Evolutionary conservation across 768 basidiomycete genomes (phyloP), one percentile per base, ranked within the genome.

Genomic region (Termitomyces heimii): DNA sequence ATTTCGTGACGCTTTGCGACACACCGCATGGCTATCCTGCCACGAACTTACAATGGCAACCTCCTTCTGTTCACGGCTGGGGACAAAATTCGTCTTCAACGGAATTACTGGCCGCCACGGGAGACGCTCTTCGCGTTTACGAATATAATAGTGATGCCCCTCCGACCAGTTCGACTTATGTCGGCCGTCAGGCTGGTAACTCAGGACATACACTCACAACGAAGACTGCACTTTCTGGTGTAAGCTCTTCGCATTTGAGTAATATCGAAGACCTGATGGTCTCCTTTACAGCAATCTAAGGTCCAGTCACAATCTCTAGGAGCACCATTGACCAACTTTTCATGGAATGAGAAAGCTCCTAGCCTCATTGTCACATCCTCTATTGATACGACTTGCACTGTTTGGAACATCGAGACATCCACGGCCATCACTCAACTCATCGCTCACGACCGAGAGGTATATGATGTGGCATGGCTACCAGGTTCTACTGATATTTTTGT

Each of bases 401-500:
- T 98, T 24, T 99, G 97, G 97, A 97, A 99, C 71, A 92, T 99
- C 68, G 90, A 96, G 65, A 92, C 92, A 4, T 83, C 86, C 26
- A 87, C 89, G 7, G 96, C 97, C 26, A 84, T 98, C 68, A 99
- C 97, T 3, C 97, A 98, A 71, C 84, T 99, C 59, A 96, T 97
- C 66, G 94, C 96, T 0, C 96, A 97, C 72, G 94, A 98, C 77
- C 85, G 92, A 47, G 89, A 95, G 74, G 94, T 94, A 14, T 96
- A 95, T 74, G 94, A 98, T 68, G 94, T 97, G 42, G 94, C 94
- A n/a, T 99, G 97, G 96, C 82, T 98, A 13, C 97, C 97, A 5
- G 84, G 86, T 26, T 95, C 93, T 9, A 93, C 92, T 13, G 94
- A 98, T 68, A 93, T 98, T 62, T 99, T 99, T 69, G 94, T 98